Percentiles rank a stretch among this genome's conserved stretches.
Conservation (phyloP, 306 rosid genomes). For the Pterocarpus santalinus region DNA sequence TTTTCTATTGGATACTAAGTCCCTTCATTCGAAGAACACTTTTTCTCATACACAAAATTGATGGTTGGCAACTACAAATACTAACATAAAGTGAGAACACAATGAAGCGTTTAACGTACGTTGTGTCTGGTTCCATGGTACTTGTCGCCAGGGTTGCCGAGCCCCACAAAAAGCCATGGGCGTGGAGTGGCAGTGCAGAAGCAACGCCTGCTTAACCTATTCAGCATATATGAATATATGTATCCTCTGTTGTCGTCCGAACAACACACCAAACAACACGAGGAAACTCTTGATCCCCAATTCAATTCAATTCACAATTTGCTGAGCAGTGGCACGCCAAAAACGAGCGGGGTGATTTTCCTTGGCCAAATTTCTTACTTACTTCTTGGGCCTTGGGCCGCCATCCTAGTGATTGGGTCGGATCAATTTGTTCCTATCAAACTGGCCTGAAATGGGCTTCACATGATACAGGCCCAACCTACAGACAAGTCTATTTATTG, state of each 20-base stretch:
- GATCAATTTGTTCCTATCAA: too few species aligned
- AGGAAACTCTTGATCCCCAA: too few species aligned
- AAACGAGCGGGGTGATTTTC: too few species aligned
- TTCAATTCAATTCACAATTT: too few species aligned
- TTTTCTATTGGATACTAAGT: background rate
- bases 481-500: too few species aligned
- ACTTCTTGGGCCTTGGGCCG: too few species aligned
- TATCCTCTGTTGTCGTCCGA: constrained; percentile 1
- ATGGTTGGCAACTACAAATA: background rate
- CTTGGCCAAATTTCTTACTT: too few species aligned
- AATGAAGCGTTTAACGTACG: constrained; percentile 49
- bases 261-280: background rate
- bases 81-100: background rate
- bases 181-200: constrained; percentile 59
- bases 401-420: too few species aligned
- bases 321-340: too few species aligned
- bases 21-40: background rate
- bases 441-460: too few species aligned
- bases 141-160: constrained; percentile 93
- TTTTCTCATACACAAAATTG: background rate
- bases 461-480: too few species aligned
- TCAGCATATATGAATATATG: constrained; percentile 52
- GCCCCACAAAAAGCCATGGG: constrained; percentile 88
- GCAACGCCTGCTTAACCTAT: constrained; percentile 55
- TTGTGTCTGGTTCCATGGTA: constrained; percentile 89